These are phyloP conservation scores for Picochlorum costavermella DNA, from an alignment of 139 green algal species.

Conservation along the genomic window DNA sequence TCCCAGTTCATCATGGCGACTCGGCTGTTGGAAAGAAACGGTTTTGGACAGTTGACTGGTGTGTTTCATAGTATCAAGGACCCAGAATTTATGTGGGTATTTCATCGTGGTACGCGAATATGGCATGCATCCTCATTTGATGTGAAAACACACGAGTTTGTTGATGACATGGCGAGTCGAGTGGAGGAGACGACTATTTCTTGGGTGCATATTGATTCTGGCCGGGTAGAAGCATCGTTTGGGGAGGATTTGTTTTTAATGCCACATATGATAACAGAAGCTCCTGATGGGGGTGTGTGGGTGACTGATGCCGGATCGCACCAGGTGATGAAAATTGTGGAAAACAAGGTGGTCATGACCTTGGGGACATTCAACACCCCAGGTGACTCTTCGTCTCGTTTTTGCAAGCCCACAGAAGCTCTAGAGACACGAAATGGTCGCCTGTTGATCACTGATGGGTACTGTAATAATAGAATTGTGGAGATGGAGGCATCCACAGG, in stretches of 20 bases:
- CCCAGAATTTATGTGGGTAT: slow-evolving; percentile 54
- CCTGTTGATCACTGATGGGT: slow-evolving; percentile 72
- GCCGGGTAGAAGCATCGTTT: slow-evolving; percentile 20
- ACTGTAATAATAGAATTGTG: slow-evolving; percentile 42
- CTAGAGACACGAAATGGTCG: slow-evolving; percentile 49
- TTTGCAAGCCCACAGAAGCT: slow-evolving; percentile 84
- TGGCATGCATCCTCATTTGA: slow-evolving; percentile 47
- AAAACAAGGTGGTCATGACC: slow-evolving; percentile 41
- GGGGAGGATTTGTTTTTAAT: slow-evolving; percentile 52
- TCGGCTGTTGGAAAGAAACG: neutral
- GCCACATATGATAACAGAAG: slow-evolving; percentile 73
- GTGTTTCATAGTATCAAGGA: slow-evolving; percentile 3
- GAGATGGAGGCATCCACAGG: slow-evolving; percentile 32
- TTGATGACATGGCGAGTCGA: slow-evolving; percentile 28
- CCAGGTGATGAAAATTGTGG: slow-evolving; percentile 55
- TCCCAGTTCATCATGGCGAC: neutral
- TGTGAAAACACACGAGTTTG: slow-evolving; percentile 11
- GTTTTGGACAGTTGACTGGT: slow-evolving; percentile 26
- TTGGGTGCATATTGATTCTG: slow-evolving; percentile 11
- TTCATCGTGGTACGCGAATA: slow-evolving; percentile 45
- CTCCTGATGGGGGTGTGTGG: slow-evolving; percentile 62
- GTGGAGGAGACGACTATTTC: slow-evolving; percentile 30
- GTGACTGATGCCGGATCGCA: slow-evolving; percentile 42
- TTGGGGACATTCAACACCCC: slow-evolving; percentile 41
- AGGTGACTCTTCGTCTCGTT: slow-evolving; percentile 29